Evolutionary conservation across 148 eudicot genomes (phyloP).

Genomic region (Cornus florida): DNA sequence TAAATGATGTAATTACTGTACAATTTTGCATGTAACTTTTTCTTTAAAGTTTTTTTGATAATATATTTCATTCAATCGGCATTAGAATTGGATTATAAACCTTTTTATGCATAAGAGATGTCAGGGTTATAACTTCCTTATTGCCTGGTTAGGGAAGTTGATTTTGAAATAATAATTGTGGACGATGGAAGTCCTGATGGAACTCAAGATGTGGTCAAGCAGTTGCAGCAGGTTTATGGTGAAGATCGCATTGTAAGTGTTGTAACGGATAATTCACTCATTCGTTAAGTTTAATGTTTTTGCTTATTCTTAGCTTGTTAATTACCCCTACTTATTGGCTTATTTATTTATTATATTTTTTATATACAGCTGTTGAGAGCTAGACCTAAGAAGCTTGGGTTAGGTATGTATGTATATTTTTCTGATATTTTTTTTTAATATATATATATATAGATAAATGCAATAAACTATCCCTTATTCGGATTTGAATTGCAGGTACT

Average conservation of each 20-base stretch:
- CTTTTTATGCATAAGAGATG: not conserved
- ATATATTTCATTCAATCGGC: no score
- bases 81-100: not conserved
- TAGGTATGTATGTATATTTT: slow-evolving; percentile 49
- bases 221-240: slow-evolving; percentile 84
- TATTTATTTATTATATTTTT: not conserved
- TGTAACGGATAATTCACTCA: not conserved
- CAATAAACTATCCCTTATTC: slow-evolving; percentile 5
- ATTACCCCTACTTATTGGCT: slow-evolving; percentile 1
- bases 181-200: slow-evolving; percentile 99
- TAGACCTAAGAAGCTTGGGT: slow-evolving; percentile 90
- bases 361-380: slow-evolving; percentile 78
- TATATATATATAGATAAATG: not conserved
- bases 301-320: no score
- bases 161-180: slow-evolving; percentile 88
- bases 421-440: not conserved
- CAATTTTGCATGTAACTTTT: no score
- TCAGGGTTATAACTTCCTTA: not conserved
- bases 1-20: no score
- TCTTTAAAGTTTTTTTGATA: not conserved
- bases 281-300: no score
- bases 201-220: slow-evolving; percentile 91
- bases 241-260: slow-evolving; percentile 59
- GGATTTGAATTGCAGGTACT: slow-evolving; percentile 23
- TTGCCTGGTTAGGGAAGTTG: slow-evolving; percentile 54